Conservation (phyloP, 495 filamentous ascomycete species). For the Achaetomiella virescens region DNA sequence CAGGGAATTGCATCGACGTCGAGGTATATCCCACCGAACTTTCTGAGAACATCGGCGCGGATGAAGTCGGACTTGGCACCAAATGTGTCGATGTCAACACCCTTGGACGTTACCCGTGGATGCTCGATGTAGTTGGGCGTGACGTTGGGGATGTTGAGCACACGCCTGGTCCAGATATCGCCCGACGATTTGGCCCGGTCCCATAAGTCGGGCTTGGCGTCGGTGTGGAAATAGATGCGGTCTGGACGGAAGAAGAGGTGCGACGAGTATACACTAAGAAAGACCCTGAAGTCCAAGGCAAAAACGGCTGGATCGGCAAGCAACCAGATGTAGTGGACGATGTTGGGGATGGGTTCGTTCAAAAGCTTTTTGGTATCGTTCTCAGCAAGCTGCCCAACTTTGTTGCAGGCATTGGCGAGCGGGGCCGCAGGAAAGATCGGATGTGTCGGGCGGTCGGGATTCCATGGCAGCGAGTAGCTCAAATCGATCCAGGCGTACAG, state of each 20-base stretch:
- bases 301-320: slow-evolving; percentile 18
- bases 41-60: slow-evolving; percentile 9
- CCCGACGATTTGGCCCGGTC: slow-evolving; percentile 9
- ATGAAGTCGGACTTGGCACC: slow-evolving; percentile 20
- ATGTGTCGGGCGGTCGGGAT: too few species aligned
- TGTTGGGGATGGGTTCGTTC: too few species aligned
- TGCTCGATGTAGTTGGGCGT: slow-evolving; percentile 10
- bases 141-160: slow-evolving; percentile 15
- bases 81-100: slow-evolving; percentile 12
- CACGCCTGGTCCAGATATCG: slow-evolving; percentile 16
- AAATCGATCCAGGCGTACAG: too few species aligned
- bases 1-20: slow-evolving; percentile 17
- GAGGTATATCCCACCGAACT: slow-evolving; percentile 21
- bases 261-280: slow-evolving; percentile 23
- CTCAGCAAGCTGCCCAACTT: too few species aligned
- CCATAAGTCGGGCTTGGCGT: slow-evolving; percentile 14
- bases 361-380: too few species aligned
- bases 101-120: slow-evolving; percentile 8
- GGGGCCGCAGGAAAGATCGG: too few species aligned
- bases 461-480: too few species aligned
- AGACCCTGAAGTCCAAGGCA: slow-evolving; percentile 17
- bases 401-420: too few species aligned
- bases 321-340: slow-evolving; percentile 28
- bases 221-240: slow-evolving; percentile 25
- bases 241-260: slow-evolving; percentile 18